Conservation (phyloP, 2,329 filamentous ascomycete genomes). For the Fusarium scirpi region DNA sequence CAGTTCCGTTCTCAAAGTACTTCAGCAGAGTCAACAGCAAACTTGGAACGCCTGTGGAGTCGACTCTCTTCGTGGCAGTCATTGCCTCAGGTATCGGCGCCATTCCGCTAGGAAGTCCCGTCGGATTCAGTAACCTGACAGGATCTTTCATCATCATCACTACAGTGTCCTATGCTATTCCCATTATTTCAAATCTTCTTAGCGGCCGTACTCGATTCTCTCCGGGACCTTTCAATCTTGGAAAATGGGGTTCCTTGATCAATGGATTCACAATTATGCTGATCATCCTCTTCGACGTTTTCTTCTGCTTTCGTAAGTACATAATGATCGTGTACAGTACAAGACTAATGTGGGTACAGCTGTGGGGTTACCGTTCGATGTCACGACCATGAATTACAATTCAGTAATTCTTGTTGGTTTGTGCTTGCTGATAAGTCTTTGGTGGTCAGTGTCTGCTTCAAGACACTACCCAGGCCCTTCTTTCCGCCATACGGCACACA, state of each 20-base stretch:
- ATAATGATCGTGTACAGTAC: fast-evolving
- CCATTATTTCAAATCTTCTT: constrained; percentile 34
- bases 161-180: constrained; percentile 45
- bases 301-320: constrained; percentile 46
- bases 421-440: constrained; percentile 26
- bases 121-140: constrained; percentile 44
- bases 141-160: constrained; percentile 48
- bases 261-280: constrained; percentile 37
- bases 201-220: constrained; percentile 33
- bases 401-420: constrained; percentile 40
- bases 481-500: constrained; percentile 9
- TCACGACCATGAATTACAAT: constrained; percentile 45
- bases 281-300: constrained; percentile 41
- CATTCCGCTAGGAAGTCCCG: constrained; percentile 43
- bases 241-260: constrained; percentile 12
- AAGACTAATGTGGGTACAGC: constrained; percentile 22
- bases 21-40: constrained; percentile 37
- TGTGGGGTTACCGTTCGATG: constrained; percentile 39
- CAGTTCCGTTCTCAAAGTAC: constrained; percentile 36
- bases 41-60: constrained; percentile 39
- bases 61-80: constrained; percentile 43
- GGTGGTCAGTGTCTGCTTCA: constrained; percentile 41
- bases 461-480: constrained; percentile 40
- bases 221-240: constrained; percentile 35
- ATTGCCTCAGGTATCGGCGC: constrained; percentile 43